These are phyloP conservation scores for Sungouiozyma intestinalis DNA, from an alignment of 805 yeast species.

Conservation along the genomic window DNA sequence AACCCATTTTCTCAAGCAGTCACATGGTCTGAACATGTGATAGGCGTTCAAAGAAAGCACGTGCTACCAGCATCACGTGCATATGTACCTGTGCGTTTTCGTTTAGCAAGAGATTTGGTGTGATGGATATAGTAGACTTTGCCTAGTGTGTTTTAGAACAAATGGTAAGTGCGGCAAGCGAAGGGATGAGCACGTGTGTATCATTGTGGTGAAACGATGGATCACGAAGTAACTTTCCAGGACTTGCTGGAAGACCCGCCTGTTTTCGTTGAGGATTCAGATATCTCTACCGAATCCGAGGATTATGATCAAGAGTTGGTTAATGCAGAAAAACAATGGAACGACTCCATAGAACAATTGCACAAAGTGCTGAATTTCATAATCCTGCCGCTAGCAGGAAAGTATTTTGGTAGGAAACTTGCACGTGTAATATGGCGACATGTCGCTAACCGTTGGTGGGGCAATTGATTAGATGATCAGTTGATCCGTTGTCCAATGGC, in stretches of 20 bases:
- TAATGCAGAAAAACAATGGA: slow-evolving; percentile 64
- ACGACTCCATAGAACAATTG: slow-evolving; percentile 52
- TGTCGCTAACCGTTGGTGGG: slow-evolving; percentile 11
- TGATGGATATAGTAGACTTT: too few species aligned
- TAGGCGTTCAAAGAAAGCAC: too few species aligned
- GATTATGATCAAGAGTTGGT: slow-evolving; percentile 21
- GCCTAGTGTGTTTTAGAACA: too few species aligned
- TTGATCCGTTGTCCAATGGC: too few species aligned
- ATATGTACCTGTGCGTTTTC: neutral
- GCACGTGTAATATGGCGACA: slow-evolving; percentile 32
- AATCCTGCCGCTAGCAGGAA: slow-evolving; percentile 56
- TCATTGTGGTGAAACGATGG: too few species aligned
- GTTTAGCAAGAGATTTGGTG: neutral
- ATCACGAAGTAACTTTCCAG: neutral
- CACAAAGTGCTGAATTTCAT: slow-evolving; percentile 48
- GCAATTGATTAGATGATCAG: neutral
- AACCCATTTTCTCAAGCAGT: too few species aligned
- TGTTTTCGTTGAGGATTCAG: slow-evolving; percentile 4
- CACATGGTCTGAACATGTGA: too few species aligned
- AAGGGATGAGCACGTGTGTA: too few species aligned
- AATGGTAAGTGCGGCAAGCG: too few species aligned
- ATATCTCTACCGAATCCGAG: slow-evolving; percentile 8
- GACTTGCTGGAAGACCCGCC: slow-evolving; percentile 3
- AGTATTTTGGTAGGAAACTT: slow-evolving; percentile 51
- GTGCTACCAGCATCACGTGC: neutral